Conservation (phyloP, 306 rosid species). For the Parietaria judaica region DNA sequence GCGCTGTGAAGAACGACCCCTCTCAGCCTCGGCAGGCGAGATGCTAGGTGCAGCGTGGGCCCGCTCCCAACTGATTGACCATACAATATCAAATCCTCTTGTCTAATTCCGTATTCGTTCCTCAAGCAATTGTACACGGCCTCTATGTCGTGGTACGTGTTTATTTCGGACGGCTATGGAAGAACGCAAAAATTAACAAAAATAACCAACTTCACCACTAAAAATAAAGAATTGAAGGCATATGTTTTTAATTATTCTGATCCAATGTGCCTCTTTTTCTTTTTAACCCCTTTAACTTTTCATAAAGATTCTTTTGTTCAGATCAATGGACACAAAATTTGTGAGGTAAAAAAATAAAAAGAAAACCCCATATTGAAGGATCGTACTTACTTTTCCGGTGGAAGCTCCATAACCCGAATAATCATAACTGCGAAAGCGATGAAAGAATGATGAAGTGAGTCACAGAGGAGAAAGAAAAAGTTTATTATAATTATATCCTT, state of each 20-base stretch:
- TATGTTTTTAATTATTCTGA: not conserved
- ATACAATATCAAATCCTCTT: constrained; percentile 83
- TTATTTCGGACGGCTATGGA: constrained; percentile 82
- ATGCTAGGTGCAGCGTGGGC: constrained; percentile 81
- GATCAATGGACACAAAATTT: not conserved
- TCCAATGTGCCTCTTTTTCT: constrained; percentile 13
- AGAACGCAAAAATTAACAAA: constrained; percentile 25
- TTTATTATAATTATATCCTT: not conserved
- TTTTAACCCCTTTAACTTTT: constrained; percentile 3
- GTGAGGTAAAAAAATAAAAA: not conserved
- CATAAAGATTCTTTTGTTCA: constrained; percentile 1
- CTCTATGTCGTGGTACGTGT: constrained; percentile 86
- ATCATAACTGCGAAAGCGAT: constrained; percentile 67
- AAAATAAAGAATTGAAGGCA: constrained; percentile 3
- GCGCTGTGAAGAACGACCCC: constrained; percentile 99
- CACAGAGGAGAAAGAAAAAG: constrained; percentile 6
- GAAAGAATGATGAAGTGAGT: constrained; percentile 20
- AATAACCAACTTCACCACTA: constrained; percentile 9
- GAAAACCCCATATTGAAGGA: not conserved
- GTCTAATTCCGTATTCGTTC: constrained; percentile 61
- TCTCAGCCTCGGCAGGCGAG: constrained; percentile 63
- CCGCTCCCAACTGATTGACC: constrained; percentile 99
- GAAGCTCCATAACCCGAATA: constrained; percentile 97
- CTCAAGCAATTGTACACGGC: constrained; percentile 91
- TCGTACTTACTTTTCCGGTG: constrained; percentile 74